Conservation (phyloP, 768 basidiomycete species). For the Trametes villosa region DNA sequence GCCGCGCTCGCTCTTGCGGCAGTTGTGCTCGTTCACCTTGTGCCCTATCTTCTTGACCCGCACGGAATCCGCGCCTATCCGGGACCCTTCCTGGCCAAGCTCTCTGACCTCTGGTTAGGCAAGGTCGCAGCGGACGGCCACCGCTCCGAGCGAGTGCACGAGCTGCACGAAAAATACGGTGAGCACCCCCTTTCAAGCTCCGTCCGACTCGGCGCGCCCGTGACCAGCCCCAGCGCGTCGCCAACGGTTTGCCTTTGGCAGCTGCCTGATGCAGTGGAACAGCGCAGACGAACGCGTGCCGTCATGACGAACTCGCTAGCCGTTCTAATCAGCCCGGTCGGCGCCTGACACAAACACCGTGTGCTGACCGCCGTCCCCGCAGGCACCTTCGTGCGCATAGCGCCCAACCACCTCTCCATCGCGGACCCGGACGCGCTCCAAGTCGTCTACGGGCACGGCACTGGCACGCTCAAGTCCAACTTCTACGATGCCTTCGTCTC, state of each 20-base stretch:
- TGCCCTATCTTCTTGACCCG: conserved; percentile 60
- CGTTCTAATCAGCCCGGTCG: too few relatives aligned
- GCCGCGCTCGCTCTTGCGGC: conserved; percentile 23
- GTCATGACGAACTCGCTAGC: too few relatives aligned
- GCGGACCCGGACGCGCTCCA: conserved; percentile 73
- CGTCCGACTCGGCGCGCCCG: conserved; percentile 16
- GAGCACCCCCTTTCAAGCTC: conserved; percentile 27
- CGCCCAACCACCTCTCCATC: conserved; percentile 53
- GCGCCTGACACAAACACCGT: neutral
- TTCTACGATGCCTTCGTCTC: conserved; percentile 49
- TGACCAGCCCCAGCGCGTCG: conserved; percentile 9
- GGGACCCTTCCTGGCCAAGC: conserved; percentile 60
- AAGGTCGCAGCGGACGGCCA: conserved; percentile 67
- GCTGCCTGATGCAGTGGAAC: neutral
- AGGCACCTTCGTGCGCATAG: conserved; percentile 48
- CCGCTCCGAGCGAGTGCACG: conserved; percentile 74
- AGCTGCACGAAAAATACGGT: conserved; percentile 78
- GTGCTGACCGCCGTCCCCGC: neutral
- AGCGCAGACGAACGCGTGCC: neutral
- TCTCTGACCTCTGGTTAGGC: conserved; percentile 77
- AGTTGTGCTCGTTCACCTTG: conserved; percentile 37
- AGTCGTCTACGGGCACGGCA: conserved; percentile 81
- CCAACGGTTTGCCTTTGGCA: neutral
- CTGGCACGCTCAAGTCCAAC: conserved; percentile 76
- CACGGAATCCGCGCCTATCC: conserved; percentile 56